Conservation (phyloP, 148 eudicot genomes). For the Vaccinium vitisidaea region DNA sequence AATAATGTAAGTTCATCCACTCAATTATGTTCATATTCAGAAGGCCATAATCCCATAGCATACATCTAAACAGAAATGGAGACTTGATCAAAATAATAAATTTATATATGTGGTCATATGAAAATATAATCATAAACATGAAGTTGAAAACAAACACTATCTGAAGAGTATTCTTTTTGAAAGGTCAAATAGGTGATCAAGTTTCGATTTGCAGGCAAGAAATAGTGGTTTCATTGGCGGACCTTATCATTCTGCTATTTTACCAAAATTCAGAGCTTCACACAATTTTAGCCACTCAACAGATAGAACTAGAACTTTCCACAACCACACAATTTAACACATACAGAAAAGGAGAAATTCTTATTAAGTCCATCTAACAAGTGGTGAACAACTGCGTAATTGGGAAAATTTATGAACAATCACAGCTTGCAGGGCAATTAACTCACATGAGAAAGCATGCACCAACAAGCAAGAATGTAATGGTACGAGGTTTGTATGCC, state of each 20-base stretch:
- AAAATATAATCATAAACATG: background rate
- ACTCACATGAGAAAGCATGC: constrained; percentile 96
- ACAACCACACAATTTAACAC: background rate
- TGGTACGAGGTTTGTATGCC: constrained; percentile 95
- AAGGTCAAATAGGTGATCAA: background rate
- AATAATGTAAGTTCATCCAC: background rate
- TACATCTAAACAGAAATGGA: background rate
- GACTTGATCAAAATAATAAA: background rate
- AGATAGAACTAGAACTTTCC: background rate
- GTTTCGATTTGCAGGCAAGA: background rate
- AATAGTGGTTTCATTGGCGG: background rate
- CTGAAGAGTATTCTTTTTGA: background rate
- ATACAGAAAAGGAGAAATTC: background rate
- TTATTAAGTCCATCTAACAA: background rate
- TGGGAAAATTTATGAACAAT: background rate
- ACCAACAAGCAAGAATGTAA: constrained; percentile 80
- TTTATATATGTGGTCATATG: background rate
- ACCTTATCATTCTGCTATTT: background rate
- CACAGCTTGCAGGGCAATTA: background rate
- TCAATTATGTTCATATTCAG: background rate
- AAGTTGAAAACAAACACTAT: background rate
- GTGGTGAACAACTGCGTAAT: background rate
- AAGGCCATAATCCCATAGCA: background rate
- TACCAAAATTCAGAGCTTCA: background rate
- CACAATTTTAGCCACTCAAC: background rate